Conservation (phyloP, 768 basidiomycete genomes). For the Cystofilobasidium ferigula region DNA sequence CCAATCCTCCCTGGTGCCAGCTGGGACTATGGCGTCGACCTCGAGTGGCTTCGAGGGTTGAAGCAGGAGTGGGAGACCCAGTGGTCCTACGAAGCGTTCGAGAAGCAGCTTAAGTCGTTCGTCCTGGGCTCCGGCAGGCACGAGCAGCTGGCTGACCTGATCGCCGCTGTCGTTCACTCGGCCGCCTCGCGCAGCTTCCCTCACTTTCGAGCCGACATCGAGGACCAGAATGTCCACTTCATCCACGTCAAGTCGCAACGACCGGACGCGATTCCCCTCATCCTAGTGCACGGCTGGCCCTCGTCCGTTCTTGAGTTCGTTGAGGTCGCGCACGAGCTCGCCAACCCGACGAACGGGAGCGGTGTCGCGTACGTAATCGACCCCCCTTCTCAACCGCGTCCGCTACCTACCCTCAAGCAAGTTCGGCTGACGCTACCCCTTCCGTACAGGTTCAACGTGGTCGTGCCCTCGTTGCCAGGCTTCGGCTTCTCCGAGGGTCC, state of each 20-base stretch:
- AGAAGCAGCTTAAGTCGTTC: conserved; percentile 26
- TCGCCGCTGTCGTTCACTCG: background rate
- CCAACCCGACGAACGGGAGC: conserved; percentile 30
- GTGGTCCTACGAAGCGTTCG: conserved; percentile 27
- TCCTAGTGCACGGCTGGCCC: conserved; percentile 37
- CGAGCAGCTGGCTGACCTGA: background rate
- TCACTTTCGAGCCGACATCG: conserved; percentile 27
- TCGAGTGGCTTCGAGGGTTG: conserved; percentile 6
- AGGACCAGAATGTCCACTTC: conserved; percentile 30
- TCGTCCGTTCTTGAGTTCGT: conserved; percentile 41
- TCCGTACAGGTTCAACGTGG: conserved; percentile 27
- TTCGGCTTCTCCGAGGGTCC: conserved; percentile 28
- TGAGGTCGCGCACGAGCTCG: conserved; percentile 33
- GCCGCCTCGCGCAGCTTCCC: conserved; percentile 13
- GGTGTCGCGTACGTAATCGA: background rate
- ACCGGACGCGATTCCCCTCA: conserved; percentile 31
- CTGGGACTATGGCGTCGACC: conserved; percentile 16
- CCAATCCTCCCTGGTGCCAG: conserved; percentile 3
- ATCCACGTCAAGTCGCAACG: conserved; percentile 29
- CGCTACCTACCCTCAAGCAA: background rate
- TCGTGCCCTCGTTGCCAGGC: conserved; percentile 29
- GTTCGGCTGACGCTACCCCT: background rate
- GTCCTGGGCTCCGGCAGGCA: too few species aligned
- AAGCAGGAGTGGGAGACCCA: conserved; percentile 26
- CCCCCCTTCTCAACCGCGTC: background rate